Base-by-base conservation (phyloP, 805 yeast species). In the Candida xiaguanensis region DNA sequence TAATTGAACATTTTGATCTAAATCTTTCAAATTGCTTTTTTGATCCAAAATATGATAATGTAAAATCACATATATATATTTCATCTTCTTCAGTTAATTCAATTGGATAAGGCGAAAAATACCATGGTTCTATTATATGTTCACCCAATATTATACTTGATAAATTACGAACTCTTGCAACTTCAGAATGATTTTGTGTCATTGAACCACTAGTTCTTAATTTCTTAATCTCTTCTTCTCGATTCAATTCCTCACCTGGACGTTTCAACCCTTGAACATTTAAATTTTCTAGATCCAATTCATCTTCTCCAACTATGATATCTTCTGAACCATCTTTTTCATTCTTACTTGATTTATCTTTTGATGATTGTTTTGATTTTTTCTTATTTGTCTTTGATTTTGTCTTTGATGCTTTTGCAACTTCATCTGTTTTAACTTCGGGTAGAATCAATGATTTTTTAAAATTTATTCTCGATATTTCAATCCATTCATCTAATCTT, bases 41-140 rank as follows among this genome's bases (percentile, higher is more conserved):
- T 0, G 95, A 85, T 3, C 95, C 93, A 63, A 87, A 93, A 62
- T 87, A 93, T 43, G 86, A 80, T 43, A 93, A 61, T 2, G 96
- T 81, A 58, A 85, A 93, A 62, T 90, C 98, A 63, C 96, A 93
- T 33, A 93, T 84, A 58, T 84, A 93, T 17, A 93, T 76, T 40
- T 77, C 81, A 58, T 91, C 98, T 48, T 84, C 93, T 52, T 93
- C 98, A 0, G 97, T 88, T 40, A 89, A 73, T 57, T 93, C 99
- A 12, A 88, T 73, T 0, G 99, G 99, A 59, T 93, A 93, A 1
- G 99, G 98, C 1, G 96, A 85, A 55, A 93, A 93, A 63, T 93
- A 93, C 99, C 99, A 93, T 2, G 99, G 99, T 59, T 93, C 99
- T 38, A 93, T 88, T 50, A 85, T 85, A 59, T 81, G 88, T 46